Conservation (phyloP, 2,329 filamentous ascomycete species). For the Westerdykella aurantiaca region DNA sequence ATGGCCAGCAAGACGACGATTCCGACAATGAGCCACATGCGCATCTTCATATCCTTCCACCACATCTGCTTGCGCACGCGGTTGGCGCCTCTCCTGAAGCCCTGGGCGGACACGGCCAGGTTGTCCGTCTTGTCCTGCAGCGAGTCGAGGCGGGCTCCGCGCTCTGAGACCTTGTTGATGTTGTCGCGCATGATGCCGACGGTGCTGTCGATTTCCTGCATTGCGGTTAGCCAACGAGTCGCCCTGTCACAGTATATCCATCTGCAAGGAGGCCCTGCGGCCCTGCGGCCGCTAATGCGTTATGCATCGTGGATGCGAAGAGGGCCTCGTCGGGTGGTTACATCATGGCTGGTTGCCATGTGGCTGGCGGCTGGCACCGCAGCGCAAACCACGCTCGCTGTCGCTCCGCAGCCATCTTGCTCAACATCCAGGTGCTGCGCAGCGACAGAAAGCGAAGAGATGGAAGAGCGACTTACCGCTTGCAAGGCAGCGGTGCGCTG, state of each 20-base stretch:
- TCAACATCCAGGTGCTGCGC: not conserved
- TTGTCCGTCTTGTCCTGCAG: slow-evolving; percentile 93
- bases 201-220: slow-evolving; percentile 92
- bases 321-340: not conserved
- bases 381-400: not conserved
- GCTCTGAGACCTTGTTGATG: slow-evolving; percentile 92
- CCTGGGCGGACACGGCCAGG: slow-evolving; percentile 84
- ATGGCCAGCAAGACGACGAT: slow-evolving; percentile 87
- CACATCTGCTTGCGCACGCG: slow-evolving; percentile 92
- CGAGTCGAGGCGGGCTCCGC: slow-evolving; percentile 80
- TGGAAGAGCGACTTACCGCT: slow-evolving; percentile 54
- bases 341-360: not conserved
- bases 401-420: not conserved
- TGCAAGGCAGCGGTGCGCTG: slow-evolving; percentile 69
- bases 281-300: no score
- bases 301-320: not conserved
- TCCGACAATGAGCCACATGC: slow-evolving; percentile 87
- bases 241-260: no score
- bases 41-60: slow-evolving; percentile 99
- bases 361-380: not conserved
- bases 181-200: slow-evolving; percentile 95
- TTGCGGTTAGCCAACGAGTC: slow-evolving; percentile 7
- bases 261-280: no score
- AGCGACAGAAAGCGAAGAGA: not conserved
- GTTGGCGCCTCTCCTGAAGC: slow-evolving; percentile 94